These are phyloP conservation scores for Pichia rugopelliculosa DNA, from an alignment of 805 yeast genomes.

Conservation along the genomic window DNA sequence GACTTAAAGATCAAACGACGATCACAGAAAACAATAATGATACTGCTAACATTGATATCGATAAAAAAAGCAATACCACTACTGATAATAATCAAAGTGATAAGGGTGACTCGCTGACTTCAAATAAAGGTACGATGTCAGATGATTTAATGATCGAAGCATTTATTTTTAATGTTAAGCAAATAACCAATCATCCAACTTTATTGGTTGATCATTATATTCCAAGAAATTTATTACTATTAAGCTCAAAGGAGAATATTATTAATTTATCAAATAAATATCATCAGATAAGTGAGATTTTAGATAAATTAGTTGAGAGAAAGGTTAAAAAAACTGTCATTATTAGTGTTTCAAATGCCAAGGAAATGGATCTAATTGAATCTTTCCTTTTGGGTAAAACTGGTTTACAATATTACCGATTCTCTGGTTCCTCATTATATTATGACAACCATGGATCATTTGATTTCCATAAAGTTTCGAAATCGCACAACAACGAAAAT, in stretches of 20 bases:
- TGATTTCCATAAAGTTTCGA: slow-evolving; percentile 19
- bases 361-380: slow-evolving; percentile 73
- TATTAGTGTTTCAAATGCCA: slow-evolving; percentile 52
- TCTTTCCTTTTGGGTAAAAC: slow-evolving; percentile 68
- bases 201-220: slow-evolving; percentile 70
- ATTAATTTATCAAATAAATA: slow-evolving; percentile 54
- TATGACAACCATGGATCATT: slow-evolving; percentile 29
- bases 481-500: slow-evolving; percentile 1
- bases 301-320: slow-evolving; percentile 30
- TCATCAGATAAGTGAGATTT: slow-evolving; percentile 41
- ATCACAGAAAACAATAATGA: background rate
- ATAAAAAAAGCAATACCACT: background rate
- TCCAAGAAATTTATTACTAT: slow-evolving; percentile 58
- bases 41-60: background rate
- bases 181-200: slow-evolving; percentile 60
- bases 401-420: slow-evolving; percentile 51
- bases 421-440: slow-evolving; percentile 53
- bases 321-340: slow-evolving; percentile 26
- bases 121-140: slow-evolving; percentile 11
- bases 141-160: slow-evolving; percentile 33
- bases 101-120: background rate
- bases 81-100: background rate
- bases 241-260: slow-evolving; percentile 55
- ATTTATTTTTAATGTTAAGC: slow-evolving; percentile 38
- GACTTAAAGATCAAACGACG: background rate